These are phyloP conservation scores for Miscanthus sacchariflorus DNA, from an alignment of 202 grass and related monocot genomes.

Conservation along the genomic window DNA sequence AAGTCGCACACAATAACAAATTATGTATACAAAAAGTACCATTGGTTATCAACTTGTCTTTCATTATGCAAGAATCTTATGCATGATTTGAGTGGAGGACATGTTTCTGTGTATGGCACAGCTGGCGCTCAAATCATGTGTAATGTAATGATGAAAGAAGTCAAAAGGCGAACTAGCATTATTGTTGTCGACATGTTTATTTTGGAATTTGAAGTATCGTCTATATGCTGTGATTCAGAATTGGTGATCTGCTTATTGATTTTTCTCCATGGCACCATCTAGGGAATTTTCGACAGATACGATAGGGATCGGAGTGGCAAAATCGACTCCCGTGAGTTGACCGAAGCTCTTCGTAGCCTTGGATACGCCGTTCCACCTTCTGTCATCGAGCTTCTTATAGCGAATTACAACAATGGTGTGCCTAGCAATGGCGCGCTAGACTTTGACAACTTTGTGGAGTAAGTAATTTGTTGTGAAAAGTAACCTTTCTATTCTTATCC, in stretches of 20 bases:
- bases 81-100: conserved; percentile 4
- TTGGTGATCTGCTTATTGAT: not conserved
- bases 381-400: conserved; percentile 70
- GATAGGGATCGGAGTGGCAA: conserved; percentile 84
- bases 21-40: not conserved
- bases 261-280: conserved; percentile 26
- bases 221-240: not conserved
- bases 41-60: not conserved
- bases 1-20: not conserved
- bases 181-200: not conserved
- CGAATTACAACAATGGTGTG: conserved; percentile 72
- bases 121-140: not conserved
- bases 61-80: conserved; percentile 4
- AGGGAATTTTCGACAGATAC: conserved; percentile 82
- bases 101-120: conserved; percentile 1
- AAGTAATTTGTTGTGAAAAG: conserved; percentile 36
- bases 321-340: conserved; percentile 79
- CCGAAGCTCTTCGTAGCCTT: conserved; percentile 74
- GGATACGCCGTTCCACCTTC: conserved; percentile 81
- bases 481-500: not conserved
- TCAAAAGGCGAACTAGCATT: conserved; percentile 1
- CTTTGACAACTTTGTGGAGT: conserved; percentile 96
- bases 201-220: not conserved
- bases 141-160: not conserved
- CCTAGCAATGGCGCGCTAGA: conserved; percentile 53